These are phyloP conservation scores for Panicum virgatum DNA, from an alignment of 202 grass and related monocot genomes.

Conservation along the genomic window DNA sequence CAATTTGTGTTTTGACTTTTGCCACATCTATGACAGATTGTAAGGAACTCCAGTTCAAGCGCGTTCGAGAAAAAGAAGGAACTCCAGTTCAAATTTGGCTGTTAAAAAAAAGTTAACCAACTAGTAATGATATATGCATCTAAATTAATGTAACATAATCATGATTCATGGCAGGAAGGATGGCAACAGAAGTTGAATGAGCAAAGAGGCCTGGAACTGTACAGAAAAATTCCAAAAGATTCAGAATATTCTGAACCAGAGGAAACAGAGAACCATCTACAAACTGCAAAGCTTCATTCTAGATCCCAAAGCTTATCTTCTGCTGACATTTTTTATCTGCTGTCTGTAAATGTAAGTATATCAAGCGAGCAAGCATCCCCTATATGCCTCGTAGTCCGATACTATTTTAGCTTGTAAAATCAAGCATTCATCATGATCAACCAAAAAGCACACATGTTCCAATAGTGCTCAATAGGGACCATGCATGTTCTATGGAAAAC, in stretches of 20 bases:
- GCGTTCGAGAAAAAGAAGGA: too few relatives aligned
- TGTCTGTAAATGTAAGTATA: conserved; percentile 53
- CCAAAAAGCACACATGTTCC: neutral
- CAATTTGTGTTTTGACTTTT: neutral
- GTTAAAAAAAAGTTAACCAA: neutral
- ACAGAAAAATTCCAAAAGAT: conserved; percentile 31
- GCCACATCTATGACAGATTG: neutral
- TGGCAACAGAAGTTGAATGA: conserved; percentile 20
- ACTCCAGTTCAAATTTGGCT: neutral
- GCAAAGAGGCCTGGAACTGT: conserved; percentile 32
- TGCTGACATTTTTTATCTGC: conserved; percentile 54
- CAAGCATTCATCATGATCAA: neutral
- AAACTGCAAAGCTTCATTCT: conserved; percentile 44
- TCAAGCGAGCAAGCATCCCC: conserved; percentile 1
- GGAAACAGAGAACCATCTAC: conserved; percentile 37
- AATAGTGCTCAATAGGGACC: neutral
- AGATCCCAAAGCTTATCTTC: conserved; percentile 61
- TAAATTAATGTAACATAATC: conserved; percentile 9
- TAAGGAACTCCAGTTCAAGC: too few relatives aligned
- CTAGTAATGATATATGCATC: neutral
- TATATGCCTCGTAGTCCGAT: too few relatives aligned
- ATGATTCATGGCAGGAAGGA: conserved; percentile 33
- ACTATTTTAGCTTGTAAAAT: neutral
- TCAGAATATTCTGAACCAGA: conserved; percentile 39
- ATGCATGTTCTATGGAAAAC: neutral